phyloP scores from a whole-genome alignment of 2,329 filamentous ascomycete species.

The Tolypocladium guangdongense region DNA sequence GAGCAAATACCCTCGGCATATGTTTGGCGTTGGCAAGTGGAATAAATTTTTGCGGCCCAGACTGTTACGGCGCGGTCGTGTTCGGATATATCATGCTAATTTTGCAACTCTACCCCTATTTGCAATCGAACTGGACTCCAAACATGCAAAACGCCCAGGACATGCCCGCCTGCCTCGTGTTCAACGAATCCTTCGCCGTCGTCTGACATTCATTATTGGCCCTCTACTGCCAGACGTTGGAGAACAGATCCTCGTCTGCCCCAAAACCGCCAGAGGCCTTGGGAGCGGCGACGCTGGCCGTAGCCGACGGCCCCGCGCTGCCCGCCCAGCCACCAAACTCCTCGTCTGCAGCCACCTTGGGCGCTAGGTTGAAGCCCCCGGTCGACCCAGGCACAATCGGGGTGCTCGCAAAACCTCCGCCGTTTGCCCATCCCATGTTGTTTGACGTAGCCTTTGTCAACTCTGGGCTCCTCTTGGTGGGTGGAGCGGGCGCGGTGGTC shows the following conservation, averaged over 20 bases:
- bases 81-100: background rate
- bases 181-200: conserved; percentile 5
- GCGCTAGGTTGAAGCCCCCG: conserved; percentile 52
- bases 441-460: conserved; percentile 33
- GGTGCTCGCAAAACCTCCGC: conserved; percentile 41
- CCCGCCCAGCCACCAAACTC: conserved; percentile 95
- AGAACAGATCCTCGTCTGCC: conserved; percentile 78
- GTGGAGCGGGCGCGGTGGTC: conserved; percentile 28
- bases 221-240: conserved; percentile 79
- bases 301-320: conserved; percentile 38
- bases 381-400: conserved; percentile 51
- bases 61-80: background rate
- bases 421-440: conserved; percentile 51
- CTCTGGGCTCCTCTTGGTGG: conserved; percentile 45
- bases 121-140: conserved; percentile 19
- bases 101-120: conserved; percentile 4
- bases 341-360: conserved; percentile 76
- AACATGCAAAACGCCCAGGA: conserved; percentile 23
- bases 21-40: conserved; percentile 3
- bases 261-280: conserved; percentile 52
- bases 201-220: background rate
- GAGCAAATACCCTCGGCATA: conserved; percentile 8
- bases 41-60: background rate
- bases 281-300: conserved; percentile 27
- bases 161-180: conserved; percentile 18